Percentiles rank a stretch among this genome's conserved stretches.
phyloP scores from a whole-genome alignment of 2,329 filamentous ascomycete species.

The Botrytis tulipae region DNA sequence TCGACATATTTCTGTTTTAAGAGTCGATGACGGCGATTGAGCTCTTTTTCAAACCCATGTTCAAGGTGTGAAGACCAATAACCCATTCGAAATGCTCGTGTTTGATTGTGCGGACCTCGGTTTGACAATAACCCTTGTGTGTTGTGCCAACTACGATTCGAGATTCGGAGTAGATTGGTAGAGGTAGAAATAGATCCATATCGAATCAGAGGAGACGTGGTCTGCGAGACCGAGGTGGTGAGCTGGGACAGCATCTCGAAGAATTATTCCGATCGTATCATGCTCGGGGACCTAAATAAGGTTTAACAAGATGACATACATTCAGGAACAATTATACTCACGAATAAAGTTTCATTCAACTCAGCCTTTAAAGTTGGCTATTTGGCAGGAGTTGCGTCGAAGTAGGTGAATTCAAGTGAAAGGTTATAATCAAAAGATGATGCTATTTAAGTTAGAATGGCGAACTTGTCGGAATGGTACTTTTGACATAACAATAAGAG shows the following conservation, averaged over 20 bases:
- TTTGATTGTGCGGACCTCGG: slow-evolving; percentile 21
- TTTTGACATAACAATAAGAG: background rate
- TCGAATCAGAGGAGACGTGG: slow-evolving; percentile 21
- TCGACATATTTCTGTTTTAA: slow-evolving; percentile 49
- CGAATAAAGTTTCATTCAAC: background rate
- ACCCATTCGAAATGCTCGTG: slow-evolving; percentile 50
- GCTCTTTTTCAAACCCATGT: slow-evolving; percentile 44
- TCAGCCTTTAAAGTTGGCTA: background rate
- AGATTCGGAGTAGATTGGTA: slow-evolving; percentile 23
- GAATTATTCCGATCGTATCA: slow-evolving; percentile 26
- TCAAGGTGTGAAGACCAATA: slow-evolving; percentile 47
- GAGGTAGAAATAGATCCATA: slow-evolving; percentile 22
- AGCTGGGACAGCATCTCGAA: slow-evolving; percentile 35
- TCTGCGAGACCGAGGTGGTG: slow-evolving; percentile 26
- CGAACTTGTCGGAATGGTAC: background rate
- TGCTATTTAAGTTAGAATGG: slow-evolving; percentile 3
- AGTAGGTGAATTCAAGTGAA: no score
- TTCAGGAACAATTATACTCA: background rate
- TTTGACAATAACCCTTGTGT: slow-evolving; percentile 38
- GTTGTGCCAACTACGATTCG: slow-evolving; percentile 26
- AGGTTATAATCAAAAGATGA: background rate
- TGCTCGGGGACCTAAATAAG: slow-evolving; percentile 21
- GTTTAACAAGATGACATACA: background rate
- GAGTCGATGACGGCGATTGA: slow-evolving; percentile 46
- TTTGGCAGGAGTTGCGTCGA: background rate